phyloP scores from a whole-genome alignment of 371 early-diverging fungal genomes.

The Mucor ambiguus region DNA sequence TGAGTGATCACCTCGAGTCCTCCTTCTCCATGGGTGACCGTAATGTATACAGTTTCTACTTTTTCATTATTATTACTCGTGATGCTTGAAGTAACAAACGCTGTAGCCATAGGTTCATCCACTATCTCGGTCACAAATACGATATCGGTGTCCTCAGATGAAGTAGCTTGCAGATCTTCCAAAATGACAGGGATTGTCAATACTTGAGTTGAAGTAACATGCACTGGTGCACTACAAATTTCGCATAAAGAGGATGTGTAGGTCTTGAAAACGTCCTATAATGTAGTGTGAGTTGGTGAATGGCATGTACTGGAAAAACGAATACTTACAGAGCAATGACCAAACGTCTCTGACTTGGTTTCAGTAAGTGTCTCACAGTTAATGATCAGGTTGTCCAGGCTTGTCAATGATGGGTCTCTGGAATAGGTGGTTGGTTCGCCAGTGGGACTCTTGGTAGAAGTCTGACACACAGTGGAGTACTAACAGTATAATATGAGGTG shows the following conservation, averaged over 20 bases:
- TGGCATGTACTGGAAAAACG: too few species aligned
- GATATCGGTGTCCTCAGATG: not conserved
- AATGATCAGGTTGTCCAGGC: not conserved
- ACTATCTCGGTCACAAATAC: not conserved
- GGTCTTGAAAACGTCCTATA: slow-evolving; percentile 8
- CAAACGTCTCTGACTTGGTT: not conserved
- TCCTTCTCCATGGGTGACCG: not conserved
- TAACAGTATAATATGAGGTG: not conserved
- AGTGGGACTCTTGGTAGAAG: not conserved
- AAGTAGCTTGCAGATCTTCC: not conserved
- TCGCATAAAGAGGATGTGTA: slow-evolving; percentile 2
- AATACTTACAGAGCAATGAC: slow-evolving; percentile 12
- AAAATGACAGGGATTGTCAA: slow-evolving; percentile 3
- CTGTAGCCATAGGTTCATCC: not conserved
- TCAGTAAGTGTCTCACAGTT: not conserved
- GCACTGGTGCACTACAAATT: slow-evolving; percentile 5
- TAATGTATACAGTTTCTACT: not conserved
- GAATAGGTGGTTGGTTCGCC: not conserved
- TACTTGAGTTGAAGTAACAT: slow-evolving; percentile 6
- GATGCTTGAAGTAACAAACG: not conserved
- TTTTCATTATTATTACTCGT: not conserved
- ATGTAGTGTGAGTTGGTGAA: not conserved
- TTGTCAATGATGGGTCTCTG: not conserved
- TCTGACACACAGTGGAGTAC: not conserved
- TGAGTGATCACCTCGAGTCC: not conserved